Evolutionary conservation across 768 basidiomycete genomes (phyloP), one percentile per base, ranked within the genome.

Genomic region (Naganishia friedmannii): DNA sequence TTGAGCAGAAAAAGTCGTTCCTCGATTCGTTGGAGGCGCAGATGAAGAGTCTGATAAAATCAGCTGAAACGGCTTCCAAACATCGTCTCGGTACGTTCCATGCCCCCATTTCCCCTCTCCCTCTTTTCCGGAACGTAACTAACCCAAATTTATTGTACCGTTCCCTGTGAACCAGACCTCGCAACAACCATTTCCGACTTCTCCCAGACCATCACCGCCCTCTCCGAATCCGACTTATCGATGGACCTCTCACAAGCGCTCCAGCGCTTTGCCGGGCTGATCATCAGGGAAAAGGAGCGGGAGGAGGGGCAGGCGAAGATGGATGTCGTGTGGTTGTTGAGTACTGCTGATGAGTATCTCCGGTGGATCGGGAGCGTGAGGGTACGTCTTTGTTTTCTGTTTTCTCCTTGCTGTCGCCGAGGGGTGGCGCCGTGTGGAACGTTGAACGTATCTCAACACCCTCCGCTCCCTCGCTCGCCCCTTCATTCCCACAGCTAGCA

Each of bases 341-440:
- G 87, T 65, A 90, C 91, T 57, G 91, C 87, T 56, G 95, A 98
- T 76, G 93, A 96, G 80, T 98, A 98, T 78, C 87, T 92, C n/a
- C 85, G 95, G 65, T 84, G 97, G 65, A 90, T 95, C 72, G 88
- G 86, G 74, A 91, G 90, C 68, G 92, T 94, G 65, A 85, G 91
- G 71, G 91, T 91, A 78, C 66, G 90, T 83, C 19, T 29, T 60
- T 9, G 1, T 4, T n/a, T 23, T 4, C 45, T 28, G 45, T 53
- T 19, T 13, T 9, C 10, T n/a, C 12, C 45, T 37, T 37, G 34
- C 34, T 28, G 42, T 9, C n/a, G 46, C 46, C 1, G 4, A 5
- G 34, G 4, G 34, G 42, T 17, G 7, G 42, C 42, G 7, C 15
- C 15, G 42, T 17, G 2, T 42, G 42, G 15, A 2, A 8, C 2